Conservation (phyloP, 2,329 filamentous ascomycete species). For the Mycosphaerella sp. region DNA sequence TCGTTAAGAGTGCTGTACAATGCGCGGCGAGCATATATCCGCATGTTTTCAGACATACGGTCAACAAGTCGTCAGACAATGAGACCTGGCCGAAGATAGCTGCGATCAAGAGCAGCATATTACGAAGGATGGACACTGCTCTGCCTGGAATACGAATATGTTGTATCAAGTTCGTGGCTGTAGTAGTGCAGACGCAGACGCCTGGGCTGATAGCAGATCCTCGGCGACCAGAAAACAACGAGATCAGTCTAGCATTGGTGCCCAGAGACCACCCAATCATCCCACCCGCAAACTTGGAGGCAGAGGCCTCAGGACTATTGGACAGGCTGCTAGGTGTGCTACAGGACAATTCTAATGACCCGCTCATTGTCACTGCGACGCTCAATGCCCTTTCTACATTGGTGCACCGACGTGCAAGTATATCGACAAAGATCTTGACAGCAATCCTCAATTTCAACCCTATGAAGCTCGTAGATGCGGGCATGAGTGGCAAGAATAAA, state of each 20-base stretch:
- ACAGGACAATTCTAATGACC: slow-evolving; percentile 79
- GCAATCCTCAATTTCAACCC: slow-evolving; percentile 89
- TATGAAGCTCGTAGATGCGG: slow-evolving; percentile 59
- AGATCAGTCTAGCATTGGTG: slow-evolving; percentile 81
- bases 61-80: slow-evolving; percentile 76
- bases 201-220: slow-evolving; percentile 75
- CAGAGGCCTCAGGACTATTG: slow-evolving; percentile 82
- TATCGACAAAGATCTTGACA: slow-evolving; percentile 78
- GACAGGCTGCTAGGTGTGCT: slow-evolving; percentile 81
- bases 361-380: slow-evolving; percentile 81
- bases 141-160: slow-evolving; percentile 74
- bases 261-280: slow-evolving; percentile 77
- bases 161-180: slow-evolving; percentile 96
- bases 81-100: slow-evolving; percentile 83
- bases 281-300: slow-evolving; percentile 74
- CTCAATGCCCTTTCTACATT: slow-evolving; percentile 81
- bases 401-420: slow-evolving; percentile 71
- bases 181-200: slow-evolving; percentile 86
- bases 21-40: slow-evolving; percentile 89
- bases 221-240: slow-evolving; percentile 71
- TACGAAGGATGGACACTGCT: slow-evolving; percentile 80
- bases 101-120: slow-evolving; percentile 79
- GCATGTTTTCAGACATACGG: slow-evolving; percentile 83
- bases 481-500: slow-evolving; percentile 56
- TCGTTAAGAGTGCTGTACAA: slow-evolving; percentile 81